Conservation (phyloP, 73 alveolate genomes). For the Tetrahymena malaccensis region DNA sequence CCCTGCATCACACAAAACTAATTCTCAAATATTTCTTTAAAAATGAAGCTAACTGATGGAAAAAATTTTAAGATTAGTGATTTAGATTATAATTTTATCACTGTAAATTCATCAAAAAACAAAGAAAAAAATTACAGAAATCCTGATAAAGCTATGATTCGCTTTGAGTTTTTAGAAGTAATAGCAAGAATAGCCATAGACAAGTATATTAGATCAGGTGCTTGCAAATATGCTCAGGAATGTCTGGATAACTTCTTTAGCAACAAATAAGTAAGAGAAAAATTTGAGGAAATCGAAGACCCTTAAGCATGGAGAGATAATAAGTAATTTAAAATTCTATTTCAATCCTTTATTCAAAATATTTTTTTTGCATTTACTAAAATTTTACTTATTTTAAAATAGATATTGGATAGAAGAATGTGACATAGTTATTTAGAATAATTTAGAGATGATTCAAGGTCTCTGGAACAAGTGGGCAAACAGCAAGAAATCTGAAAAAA, state of each 20-base stretch:
- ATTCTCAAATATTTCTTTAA: neutral
- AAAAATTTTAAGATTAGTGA: neutral
- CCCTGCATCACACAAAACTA: neutral
- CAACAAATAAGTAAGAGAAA: neutral
- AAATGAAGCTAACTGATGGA: neutral
- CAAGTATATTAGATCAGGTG: slow-evolving; percentile 39
- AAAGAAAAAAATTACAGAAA: slow-evolving; percentile 44
- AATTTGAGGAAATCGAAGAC: neutral
- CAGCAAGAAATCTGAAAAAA: slow-evolving; percentile 47
- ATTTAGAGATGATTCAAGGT: slow-evolving; percentile 62
- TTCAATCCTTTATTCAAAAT: too few species aligned
- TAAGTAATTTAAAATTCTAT: neutral
- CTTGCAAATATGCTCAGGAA: neutral
- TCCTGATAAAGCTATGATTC: slow-evolving; percentile 43
- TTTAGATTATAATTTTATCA: neutral
- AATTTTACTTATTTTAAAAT: neutral
- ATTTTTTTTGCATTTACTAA: neutral
- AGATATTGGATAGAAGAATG: slow-evolving; percentile 74
- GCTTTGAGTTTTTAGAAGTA: slow-evolving; percentile 57
- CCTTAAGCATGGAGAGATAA: neutral
- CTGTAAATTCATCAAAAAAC: slow-evolving; percentile 35
- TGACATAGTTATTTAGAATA: slow-evolving; percentile 64
- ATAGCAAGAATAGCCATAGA: slow-evolving; percentile 51
- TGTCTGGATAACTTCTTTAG: neutral
- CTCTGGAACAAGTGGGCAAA: slow-evolving; percentile 62